phyloP scores from a whole-genome alignment of 2,329 filamentous ascomycete genomes.

The Bipolaris gigantea region DNA sequence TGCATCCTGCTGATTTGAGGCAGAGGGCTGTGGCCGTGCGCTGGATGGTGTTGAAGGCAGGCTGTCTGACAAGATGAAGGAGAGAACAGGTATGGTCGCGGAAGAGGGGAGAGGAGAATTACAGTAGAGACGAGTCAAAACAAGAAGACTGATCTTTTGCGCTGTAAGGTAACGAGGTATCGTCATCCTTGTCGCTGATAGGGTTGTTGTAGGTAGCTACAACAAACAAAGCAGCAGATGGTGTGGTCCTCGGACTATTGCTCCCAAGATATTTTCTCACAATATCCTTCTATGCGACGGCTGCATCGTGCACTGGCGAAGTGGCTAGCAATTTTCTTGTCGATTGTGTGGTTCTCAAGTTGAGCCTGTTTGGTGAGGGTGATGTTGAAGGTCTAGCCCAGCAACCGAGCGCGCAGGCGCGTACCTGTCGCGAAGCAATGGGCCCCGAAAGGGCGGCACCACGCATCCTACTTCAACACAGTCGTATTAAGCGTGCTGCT shows the following conservation, averaged over 20 bases:
- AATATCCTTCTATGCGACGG: not conserved
- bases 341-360: not conserved
- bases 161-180: slow-evolving; percentile 89
- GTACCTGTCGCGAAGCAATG: slow-evolving; percentile 22
- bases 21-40: slow-evolving; percentile 22
- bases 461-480: not conserved
- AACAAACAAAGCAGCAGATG: slow-evolving; percentile 1
- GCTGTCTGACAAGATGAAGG: slow-evolving; percentile 75
- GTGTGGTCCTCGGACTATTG: not conserved
- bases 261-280: not conserved
- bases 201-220: slow-evolving; percentile 2
- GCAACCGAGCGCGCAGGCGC: slow-evolving; percentile 25
- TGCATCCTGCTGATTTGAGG: slow-evolving; percentile 39
- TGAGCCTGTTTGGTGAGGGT: slow-evolving; percentile 14
- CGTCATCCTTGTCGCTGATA: slow-evolving; percentile 22
- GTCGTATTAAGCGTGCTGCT: too few relatives aligned
- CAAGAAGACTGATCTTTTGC: slow-evolving; percentile 80
- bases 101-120: slow-evolving; percentile 68
- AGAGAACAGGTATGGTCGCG: slow-evolving; percentile 74
- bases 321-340: not conserved
- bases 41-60: slow-evolving; percentile 44
- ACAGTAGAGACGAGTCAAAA: slow-evolving; percentile 79
- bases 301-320: not conserved
- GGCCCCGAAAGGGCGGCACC: not conserved
- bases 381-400: slow-evolving; percentile 13